Conservation (phyloP, 2,329 filamentous ascomycete genomes). For the Calonectria crousiana region DNA sequence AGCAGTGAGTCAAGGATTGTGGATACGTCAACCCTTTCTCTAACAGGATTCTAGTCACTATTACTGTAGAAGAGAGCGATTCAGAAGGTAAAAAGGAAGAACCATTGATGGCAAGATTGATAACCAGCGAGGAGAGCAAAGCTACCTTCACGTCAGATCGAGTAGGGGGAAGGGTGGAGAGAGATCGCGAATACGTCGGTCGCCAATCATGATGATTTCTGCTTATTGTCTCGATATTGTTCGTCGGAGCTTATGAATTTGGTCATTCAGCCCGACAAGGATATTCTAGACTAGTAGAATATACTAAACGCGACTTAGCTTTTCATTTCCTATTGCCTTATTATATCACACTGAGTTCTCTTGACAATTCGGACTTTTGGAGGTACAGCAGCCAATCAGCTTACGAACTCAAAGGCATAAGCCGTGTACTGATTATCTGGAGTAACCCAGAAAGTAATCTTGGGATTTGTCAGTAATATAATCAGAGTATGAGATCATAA, state of each 20-base stretch:
- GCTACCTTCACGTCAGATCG: too few relatives aligned
- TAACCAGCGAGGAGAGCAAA: too few relatives aligned
- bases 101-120: too few relatives aligned
- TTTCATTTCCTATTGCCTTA: too few relatives aligned
- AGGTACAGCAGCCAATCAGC: neutral
- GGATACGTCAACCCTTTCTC: neutral
- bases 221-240: neutral
- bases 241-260: neutral
- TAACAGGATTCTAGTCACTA: neutral
- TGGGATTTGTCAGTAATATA: neutral
- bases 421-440: neutral
- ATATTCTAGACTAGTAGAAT: too few relatives aligned
- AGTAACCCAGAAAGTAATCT: slow-evolving; percentile 5
- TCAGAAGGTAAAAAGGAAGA: too few relatives aligned
- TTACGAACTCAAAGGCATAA: neutral
- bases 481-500: neutral
- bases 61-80: too few relatives aligned
- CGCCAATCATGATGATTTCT: neutral
- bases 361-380: neutral
- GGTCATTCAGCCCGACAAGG: neutral
- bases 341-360: too few relatives aligned
- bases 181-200: neutral
- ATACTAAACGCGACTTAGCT: too few relatives aligned
- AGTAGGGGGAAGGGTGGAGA: too few relatives aligned
- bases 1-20: neutral